Evolutionary conservation across 495 filamentous ascomycete species (phyloP), one percentile per base, ranked within the genome.

Genomic region (Xylaria bambusicola): DNA sequence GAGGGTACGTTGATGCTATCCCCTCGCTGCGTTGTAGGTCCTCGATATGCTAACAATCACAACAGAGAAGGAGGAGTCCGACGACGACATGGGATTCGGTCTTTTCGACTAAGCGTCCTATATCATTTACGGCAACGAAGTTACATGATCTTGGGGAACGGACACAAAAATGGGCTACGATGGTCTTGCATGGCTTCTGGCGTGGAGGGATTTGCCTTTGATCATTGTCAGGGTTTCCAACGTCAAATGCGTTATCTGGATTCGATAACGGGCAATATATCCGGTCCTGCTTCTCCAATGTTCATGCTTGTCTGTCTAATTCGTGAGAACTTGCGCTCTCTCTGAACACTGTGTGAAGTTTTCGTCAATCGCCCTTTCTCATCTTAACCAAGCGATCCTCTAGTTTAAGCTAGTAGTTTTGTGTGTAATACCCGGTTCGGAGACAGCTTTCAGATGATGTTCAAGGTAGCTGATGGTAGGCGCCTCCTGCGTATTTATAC

Each of bases 71-170:
- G 80, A 88, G 80, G 94, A 98, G 86, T 98, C 94, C 73, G 94
- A 99, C 79, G 94, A 99, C 75, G 94, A 99, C 75, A 99, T 99
- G 94, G 94, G 94, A 73, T 97, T 99, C 84, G 94, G 94, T 88
- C 92, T 99, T 60, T 98, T 98, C 88, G 93, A 97, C 83, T 97
- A 91, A 85, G 64, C 72, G 56, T n/a, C 52, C 33, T 18, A 52
- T 56, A 56, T 58, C 51, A 40, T 6, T 46, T 41, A 57, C 56
- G 49, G 38, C 61, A 68, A 68, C 63, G 59, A 71, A 68, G 56
- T 60, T 56, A 64, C 58, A 54, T 18, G 47, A 61, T 48, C 60
- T 61, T 58, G 61, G 65, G 54, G 63, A 61, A 53, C 61, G 47
- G 66, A 61, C 41, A 65, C 63, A 31, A 59, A 68, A 66, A 62